Conservation (phyloP, 208 protist genomes). For the Trypanosomatidae sp. region DNA sequence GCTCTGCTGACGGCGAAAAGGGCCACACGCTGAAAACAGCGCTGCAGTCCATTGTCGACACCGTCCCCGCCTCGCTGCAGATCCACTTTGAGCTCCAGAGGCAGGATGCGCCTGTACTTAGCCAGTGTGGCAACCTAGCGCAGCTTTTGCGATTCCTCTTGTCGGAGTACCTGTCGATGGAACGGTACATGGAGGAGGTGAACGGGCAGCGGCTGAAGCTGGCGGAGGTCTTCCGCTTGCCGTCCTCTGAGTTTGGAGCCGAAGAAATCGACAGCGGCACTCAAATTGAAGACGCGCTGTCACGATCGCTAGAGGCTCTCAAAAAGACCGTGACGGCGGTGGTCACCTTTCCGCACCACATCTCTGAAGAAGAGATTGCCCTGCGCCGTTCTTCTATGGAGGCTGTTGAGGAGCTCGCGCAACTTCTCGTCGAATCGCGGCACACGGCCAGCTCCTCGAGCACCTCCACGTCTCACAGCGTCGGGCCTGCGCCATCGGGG, state of each 20-base stretch:
- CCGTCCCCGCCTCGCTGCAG: slow-evolving; percentile 28
- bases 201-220: slow-evolving; percentile 15
- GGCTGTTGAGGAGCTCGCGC: slow-evolving; percentile 68
- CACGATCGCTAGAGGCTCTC: slow-evolving; percentile 13
- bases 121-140: slow-evolving; percentile 12
- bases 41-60: slow-evolving; percentile 25
- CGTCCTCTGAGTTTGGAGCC: background rate
- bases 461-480: slow-evolving; percentile 4
- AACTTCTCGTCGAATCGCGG: slow-evolving; percentile 43
- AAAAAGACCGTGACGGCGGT: slow-evolving; percentile 39
- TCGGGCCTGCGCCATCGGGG: no score
- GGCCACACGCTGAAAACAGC: no score
- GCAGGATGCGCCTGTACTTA: slow-evolving; percentile 14
- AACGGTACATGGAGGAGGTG: slow-evolving; percentile 31
- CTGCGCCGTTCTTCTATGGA: slow-evolving; percentile 22
- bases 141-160: slow-evolving; percentile 21
- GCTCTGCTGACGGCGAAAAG: no score
- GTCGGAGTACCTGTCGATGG: slow-evolving; percentile 33
- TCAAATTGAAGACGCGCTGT: slow-evolving; percentile 23
- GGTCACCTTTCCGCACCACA: slow-evolving; percentile 30
- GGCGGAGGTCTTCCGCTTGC: slow-evolving; percentile 13
- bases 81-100: slow-evolving; percentile 28
- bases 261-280: background rate
- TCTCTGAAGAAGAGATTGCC: slow-evolving; percentile 27
- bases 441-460: slow-evolving; percentile 6